phyloP scores from a whole-genome alignment of 2,329 filamentous ascomycete genomes.

The Chaetomiaceae sp. region DNA sequence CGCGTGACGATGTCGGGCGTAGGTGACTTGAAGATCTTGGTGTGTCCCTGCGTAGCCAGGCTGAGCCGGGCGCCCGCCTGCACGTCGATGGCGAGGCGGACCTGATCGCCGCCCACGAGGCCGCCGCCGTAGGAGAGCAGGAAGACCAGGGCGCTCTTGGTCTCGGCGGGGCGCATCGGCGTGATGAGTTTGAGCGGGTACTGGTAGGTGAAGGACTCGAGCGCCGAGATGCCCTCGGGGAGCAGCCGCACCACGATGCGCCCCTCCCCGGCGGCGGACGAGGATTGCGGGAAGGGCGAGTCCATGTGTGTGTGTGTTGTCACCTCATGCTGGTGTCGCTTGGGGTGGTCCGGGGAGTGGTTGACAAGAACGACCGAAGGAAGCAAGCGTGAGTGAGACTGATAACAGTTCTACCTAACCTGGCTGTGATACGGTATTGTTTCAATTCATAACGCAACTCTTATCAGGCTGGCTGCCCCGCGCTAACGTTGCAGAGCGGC shows the following conservation, averaged over 20 bases:
- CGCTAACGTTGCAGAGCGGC: too few relatives aligned
- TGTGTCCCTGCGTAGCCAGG: slow-evolving; percentile 70
- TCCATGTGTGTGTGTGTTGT: slow-evolving; percentile 37
- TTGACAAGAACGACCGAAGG: too few relatives aligned
- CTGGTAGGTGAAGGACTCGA: slow-evolving; percentile 75
- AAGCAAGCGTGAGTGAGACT: too few relatives aligned
- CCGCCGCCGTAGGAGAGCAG: slow-evolving; percentile 92
- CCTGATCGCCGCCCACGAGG: slow-evolving; percentile 78
- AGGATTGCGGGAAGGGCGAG: slow-evolving; percentile 72
- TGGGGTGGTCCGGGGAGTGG: not conserved
- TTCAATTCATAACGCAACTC: too few relatives aligned
- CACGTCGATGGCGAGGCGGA: slow-evolving; percentile 66
- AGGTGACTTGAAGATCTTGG: slow-evolving; percentile 87
- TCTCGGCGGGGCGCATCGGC: slow-evolving; percentile 58
- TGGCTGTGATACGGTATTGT: too few relatives aligned
- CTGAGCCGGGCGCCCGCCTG: slow-evolving; percentile 59
- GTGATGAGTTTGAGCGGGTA: slow-evolving; percentile 94
- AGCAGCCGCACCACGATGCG: slow-evolving; percentile 66
- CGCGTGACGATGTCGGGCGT: slow-evolving; percentile 49
- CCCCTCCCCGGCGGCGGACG: slow-evolving; percentile 71
- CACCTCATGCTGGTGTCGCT: slow-evolving; percentile 13
- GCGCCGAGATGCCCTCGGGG: slow-evolving; percentile 63
- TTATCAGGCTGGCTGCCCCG: too few relatives aligned
- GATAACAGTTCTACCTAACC: too few relatives aligned
- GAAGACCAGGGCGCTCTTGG: slow-evolving; percentile 72